Evolutionary conservation across 2,329 filamentous ascomycete species (phyloP).

Genomic region (Aspergillus eucalypticola): DNA sequence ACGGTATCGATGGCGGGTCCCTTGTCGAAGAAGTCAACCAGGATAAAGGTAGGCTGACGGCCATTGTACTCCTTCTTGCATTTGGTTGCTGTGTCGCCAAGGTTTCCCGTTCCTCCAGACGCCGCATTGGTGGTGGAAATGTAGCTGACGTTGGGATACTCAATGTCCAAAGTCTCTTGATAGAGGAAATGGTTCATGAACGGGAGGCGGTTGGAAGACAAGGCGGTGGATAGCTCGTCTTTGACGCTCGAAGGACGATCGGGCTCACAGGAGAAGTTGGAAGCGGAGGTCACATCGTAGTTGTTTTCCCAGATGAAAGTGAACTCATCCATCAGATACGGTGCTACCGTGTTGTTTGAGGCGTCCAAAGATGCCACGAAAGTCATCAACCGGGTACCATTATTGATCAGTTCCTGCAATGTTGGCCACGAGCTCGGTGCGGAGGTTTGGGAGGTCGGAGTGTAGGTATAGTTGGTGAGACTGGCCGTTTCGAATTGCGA

Average conservation of each 20-base stretch:
- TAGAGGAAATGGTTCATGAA: slow-evolving; percentile 82
- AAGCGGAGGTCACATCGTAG: slow-evolving; percentile 63
- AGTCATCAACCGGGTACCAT: slow-evolving; percentile 65
- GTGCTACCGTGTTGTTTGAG: slow-evolving; percentile 36
- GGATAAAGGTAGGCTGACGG: slow-evolving; percentile 67
- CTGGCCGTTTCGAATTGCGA: slow-evolving; percentile 58
- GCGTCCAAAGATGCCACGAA: slow-evolving; percentile 61
- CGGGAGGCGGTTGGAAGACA: slow-evolving; percentile 63
- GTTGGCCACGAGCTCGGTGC: slow-evolving; percentile 65
- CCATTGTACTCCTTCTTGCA: slow-evolving; percentile 60
- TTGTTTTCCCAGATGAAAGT: slow-evolving; percentile 68
- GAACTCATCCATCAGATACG: slow-evolving; percentile 48
- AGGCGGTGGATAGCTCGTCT: slow-evolving; percentile 51
- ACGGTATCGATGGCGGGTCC: slow-evolving; percentile 69
- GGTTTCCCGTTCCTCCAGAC: slow-evolving; percentile 55
- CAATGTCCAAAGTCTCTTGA: slow-evolving; percentile 53
- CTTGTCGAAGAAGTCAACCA: slow-evolving; percentile 79
- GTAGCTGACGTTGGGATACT: slow-evolving; percentile 62
- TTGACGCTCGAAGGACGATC: slow-evolving; percentile 61
- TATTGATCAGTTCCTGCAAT: slow-evolving; percentile 66
- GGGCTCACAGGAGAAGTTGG: slow-evolving; percentile 71
- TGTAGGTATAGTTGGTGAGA: slow-evolving; percentile 63
- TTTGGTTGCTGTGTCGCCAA: slow-evolving; percentile 50
- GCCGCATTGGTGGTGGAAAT: slow-evolving; percentile 67
- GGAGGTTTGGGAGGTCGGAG: slow-evolving; percentile 48